These are phyloP conservation scores for Talaromyces thailandensis DNA, from an alignment of 495 filamentous ascomycete species.

Conservation along the genomic window DNA sequence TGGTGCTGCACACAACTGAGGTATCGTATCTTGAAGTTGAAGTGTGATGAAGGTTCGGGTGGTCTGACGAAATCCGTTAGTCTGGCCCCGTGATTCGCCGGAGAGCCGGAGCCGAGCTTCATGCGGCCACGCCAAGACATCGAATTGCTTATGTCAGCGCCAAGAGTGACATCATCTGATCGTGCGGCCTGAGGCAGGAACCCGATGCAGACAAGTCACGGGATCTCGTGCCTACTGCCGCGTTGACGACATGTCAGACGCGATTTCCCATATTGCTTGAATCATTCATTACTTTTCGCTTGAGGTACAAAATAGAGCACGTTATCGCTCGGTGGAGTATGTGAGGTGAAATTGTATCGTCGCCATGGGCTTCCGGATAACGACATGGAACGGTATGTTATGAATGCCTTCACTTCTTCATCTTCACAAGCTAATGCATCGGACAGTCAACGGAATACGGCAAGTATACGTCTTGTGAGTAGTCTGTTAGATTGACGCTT, in stretches of 20 bases:
- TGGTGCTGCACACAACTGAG: neutral
- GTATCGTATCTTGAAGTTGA: neutral
- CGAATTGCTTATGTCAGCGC: slow-evolving; percentile 27
- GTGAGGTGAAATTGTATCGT: neutral
- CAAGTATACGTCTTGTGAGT: slow-evolving; percentile 21
- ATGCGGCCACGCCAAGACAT: slow-evolving; percentile 5
- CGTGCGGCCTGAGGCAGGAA: neutral
- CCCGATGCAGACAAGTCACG: slow-evolving; percentile 2
- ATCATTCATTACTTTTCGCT: neutral
- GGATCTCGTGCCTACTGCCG: neutral
- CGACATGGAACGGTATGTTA: slow-evolving; percentile 78
- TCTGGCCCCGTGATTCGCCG: slow-evolving; percentile 34
- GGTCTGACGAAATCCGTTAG: slow-evolving; percentile 23
- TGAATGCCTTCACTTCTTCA: neutral
- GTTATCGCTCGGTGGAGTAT: neutral
- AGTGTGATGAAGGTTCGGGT: slow-evolving; percentile 4
- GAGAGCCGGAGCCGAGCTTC: slow-evolving; percentile 6
- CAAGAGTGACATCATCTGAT: slow-evolving; percentile 26
- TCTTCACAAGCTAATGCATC: slow-evolving; percentile 11
- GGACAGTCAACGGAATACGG: slow-evolving; percentile 89
- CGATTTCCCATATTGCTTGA: neutral
- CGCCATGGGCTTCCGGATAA: slow-evolving; percentile 68
- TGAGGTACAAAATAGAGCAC: neutral
- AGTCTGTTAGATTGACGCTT: neutral
- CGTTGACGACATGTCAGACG: neutral